Conservation (phyloP, 2,329 filamentous ascomycete species). For the Cladosporium halotolerans region DNA sequence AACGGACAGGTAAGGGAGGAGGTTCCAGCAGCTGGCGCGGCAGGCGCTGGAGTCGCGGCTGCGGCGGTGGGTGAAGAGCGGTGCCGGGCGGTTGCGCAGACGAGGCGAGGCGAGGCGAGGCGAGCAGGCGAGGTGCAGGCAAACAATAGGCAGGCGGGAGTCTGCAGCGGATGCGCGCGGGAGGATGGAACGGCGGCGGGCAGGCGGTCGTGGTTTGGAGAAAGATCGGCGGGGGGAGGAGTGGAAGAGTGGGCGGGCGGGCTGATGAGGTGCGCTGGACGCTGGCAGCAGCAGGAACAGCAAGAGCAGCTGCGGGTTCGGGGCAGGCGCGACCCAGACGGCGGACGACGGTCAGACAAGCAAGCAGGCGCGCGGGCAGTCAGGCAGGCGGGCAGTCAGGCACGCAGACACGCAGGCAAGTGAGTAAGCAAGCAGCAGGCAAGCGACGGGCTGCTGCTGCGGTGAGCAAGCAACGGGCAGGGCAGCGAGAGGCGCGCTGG, state of each 20-base stretch:
- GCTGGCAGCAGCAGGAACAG: background rate
- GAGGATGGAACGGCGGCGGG: background rate
- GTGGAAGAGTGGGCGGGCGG: background rate
- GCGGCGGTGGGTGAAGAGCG: background rate
- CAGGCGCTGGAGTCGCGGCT: constrained; percentile 5
- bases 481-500: background rate
- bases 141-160: background rate
- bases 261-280: background rate
- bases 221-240: constrained; percentile 2
- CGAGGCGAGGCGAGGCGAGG: background rate
- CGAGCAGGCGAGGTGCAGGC: background rate
- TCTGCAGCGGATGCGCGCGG: constrained; percentile 2
- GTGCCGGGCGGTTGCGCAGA: background rate
- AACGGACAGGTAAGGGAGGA: constrained; percentile 2
- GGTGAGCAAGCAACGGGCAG: background rate
- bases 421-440: background rate
- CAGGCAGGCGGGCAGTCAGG: background rate
- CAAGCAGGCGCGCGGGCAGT: background rate
- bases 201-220: background rate
- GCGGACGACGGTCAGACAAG: background rate
- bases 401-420: background rate
- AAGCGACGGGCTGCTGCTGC: background rate
- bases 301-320: background rate
- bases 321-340: background rate
- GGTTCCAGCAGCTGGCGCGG: background rate